A percentile compares a stretch with the other conserved stretches of the same genome.
phyloP scores from a whole-genome alignment of 257 asterid species.

The Petunia axillaris region DNA sequence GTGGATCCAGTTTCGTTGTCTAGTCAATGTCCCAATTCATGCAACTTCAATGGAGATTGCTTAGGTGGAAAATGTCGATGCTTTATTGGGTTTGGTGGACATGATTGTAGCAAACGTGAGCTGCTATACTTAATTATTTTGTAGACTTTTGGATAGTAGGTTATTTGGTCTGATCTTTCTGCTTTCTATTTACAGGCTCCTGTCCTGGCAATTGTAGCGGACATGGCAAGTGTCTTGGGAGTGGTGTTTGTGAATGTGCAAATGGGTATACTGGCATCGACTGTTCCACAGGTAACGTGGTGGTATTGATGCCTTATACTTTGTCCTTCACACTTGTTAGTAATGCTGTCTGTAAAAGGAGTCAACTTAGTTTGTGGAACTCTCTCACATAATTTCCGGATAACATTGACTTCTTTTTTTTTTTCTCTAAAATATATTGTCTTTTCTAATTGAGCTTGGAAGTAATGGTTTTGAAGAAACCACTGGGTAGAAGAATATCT shows the following conservation, averaged over 20 bases:
- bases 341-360: slow-evolving; percentile 8
- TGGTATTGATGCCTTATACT: not conserved
- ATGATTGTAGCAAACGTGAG: slow-evolving; percentile 75
- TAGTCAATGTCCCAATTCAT: slow-evolving; percentile 82
- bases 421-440: not conserved
- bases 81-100: slow-evolving; percentile 89
- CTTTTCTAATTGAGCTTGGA: not conserved
- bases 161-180: slow-evolving; percentile 14
- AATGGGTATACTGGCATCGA: slow-evolving; percentile 84
- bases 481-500: not conserved
- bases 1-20: slow-evolving; percentile 61
- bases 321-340: not conserved
- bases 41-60: slow-evolving; percentile 90
- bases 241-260: slow-evolving; percentile 73
- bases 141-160: not conserved
- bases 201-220: slow-evolving; percentile 74
- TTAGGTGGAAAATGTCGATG: slow-evolving; percentile 82
- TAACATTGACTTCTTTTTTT: not conserved
- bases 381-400: not conserved
- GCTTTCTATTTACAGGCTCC: slow-evolving; percentile 51
- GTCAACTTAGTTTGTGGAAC: not conserved
- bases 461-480: not conserved
- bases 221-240: slow-evolving; percentile 68
- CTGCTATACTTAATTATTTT: slow-evolving; percentile 15
- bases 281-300: slow-evolving; percentile 81